These are phyloP conservation scores for Orbilia javanica DNA, from an alignment of 2,329 filamentous ascomycete species.

Conservation along the genomic window DNA sequence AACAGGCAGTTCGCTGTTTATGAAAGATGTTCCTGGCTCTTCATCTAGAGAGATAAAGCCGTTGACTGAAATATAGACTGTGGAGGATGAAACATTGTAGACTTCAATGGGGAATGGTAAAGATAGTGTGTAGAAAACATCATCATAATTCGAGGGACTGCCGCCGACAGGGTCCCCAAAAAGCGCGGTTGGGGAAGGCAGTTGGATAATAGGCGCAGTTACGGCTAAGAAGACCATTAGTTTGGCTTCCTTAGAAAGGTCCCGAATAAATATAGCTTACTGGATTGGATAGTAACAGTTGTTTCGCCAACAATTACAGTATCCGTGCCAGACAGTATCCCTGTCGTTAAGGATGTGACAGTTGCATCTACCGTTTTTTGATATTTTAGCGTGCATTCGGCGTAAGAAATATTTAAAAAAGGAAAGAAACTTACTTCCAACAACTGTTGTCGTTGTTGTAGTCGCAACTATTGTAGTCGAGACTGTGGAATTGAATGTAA, in stretches of 20 bases:
- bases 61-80: slow-evolving; percentile 49
- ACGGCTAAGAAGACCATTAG: slow-evolving; percentile 24
- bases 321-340: slow-evolving; percentile 28
- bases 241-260: background rate
- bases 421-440: slow-evolving; percentile 15
- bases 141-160: slow-evolving; percentile 40
- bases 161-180: slow-evolving; percentile 42
- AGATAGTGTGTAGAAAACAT: slow-evolving; percentile 27
- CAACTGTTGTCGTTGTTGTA: slow-evolving; percentile 25
- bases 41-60: slow-evolving; percentile 53
- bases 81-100: slow-evolving; percentile 35
- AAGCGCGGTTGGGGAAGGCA: slow-evolving; percentile 42
- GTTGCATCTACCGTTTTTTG: slow-evolving; percentile 23
- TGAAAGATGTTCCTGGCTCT: slow-evolving; percentile 40
- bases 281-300: slow-evolving; percentile 53
- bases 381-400: too few species aligned
- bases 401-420: background rate
- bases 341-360: slow-evolving; percentile 34
- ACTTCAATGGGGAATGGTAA: slow-evolving; percentile 45
- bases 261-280: slow-evolving; percentile 13
- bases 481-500: slow-evolving; percentile 50
- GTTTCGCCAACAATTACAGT: slow-evolving; percentile 16
- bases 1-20: slow-evolving; percentile 48
- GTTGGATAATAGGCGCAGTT: slow-evolving; percentile 40
- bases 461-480: slow-evolving; percentile 43